Evolutionary conservation across 2,329 filamentous ascomycete genomes (phyloP), one percentile per base, ranked within the genome.

Genomic region (Fusarium xylarioides): DNA sequence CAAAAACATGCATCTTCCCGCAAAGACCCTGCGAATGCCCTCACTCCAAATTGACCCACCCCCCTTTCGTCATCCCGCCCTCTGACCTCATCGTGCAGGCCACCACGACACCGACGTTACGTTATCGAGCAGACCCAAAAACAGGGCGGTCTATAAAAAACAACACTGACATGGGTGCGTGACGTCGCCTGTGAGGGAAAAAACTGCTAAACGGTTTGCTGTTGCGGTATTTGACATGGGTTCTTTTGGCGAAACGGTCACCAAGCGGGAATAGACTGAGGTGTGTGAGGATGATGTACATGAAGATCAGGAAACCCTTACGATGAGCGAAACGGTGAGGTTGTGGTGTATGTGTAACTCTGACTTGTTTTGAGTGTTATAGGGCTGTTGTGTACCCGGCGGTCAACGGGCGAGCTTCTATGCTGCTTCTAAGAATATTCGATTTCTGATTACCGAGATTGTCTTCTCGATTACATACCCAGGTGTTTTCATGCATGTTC

Each of bases 71-170:
- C 76, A 78, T 78, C 74, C 72, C 72, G 70, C 34, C 63, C 68
- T 21, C 70, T 79, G 78, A 79, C 78, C 78, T 79, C 78, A 79
- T 79, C 68, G 74, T 73, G 77, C 78, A 75, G 64, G 34, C 34
- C 23, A 53, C 62, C 35, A 34, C 59, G 54, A 43, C 70, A 63
- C 59, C 49, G 53, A 40, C 52, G 40, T 30, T 59, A n/a, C 38
- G 52, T 60, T 52, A 57, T 37, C 18, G n/a, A 37, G 23, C 34
- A 53, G 50, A 18, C 50, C 14, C 60, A 66, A 60, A 73, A 73
- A 67, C 70, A 70, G 55, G 70, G 70, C 69, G 65, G 69, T 72
- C 64, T 69, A 69, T 69, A 54, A 69, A 69, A 69, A 69, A 69
- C 50, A 69, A 53, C 65, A 54, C 23, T n/a, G 35, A 46, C 63